Conservation (phyloP, 2,329 filamentous ascomycete species). For the Lachnellula occidentalis region DNA sequence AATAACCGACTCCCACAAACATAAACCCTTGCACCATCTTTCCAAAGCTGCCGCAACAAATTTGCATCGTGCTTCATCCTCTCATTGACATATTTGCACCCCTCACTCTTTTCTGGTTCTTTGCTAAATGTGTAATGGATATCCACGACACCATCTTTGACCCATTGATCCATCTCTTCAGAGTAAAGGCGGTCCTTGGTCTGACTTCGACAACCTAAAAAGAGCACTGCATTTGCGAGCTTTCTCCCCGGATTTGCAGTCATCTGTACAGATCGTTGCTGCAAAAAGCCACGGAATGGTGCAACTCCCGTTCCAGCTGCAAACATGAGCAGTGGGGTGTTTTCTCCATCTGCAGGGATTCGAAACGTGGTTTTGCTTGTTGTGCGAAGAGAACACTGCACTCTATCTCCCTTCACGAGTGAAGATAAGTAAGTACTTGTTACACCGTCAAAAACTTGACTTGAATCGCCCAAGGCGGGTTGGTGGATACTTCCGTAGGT, state of each 20-base stretch:
- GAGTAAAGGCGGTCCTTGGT: slow-evolving; percentile 20
- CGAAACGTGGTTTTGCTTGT: too few relatives aligned
- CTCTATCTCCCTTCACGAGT: too few relatives aligned
- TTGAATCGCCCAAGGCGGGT: background rate
- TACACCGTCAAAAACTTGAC: too few relatives aligned
- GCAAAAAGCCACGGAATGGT: slow-evolving; percentile 44
- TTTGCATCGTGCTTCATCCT: slow-evolving; percentile 23
- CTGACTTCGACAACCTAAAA: slow-evolving; percentile 24
- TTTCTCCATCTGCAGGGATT: too few relatives aligned
- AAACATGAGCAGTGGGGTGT: slow-evolving; percentile 30
- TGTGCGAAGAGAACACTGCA: too few relatives aligned
- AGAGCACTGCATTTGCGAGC: slow-evolving; percentile 23
- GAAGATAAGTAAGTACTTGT: too few relatives aligned
- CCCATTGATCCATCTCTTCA: slow-evolving; percentile 21
- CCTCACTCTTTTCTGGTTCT: slow-evolving; percentile 17
- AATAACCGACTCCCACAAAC: slow-evolving; percentile 21
- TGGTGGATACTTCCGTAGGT: slow-evolving; percentile 20
- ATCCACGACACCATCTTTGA: slow-evolving; percentile 22
- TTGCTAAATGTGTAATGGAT: slow-evolving; percentile 22
- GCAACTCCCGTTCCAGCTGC: slow-evolving; percentile 38
- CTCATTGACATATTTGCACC: slow-evolving; percentile 24
- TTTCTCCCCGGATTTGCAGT: slow-evolving; percentile 28
- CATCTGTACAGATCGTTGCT: slow-evolving; percentile 42
- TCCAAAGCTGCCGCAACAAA: slow-evolving; percentile 21
- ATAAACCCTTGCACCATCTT: slow-evolving; percentile 23